phyloP scores from a whole-genome alignment of 2,329 filamentous ascomycete genomes.

The Epichloe elymi region DNA sequence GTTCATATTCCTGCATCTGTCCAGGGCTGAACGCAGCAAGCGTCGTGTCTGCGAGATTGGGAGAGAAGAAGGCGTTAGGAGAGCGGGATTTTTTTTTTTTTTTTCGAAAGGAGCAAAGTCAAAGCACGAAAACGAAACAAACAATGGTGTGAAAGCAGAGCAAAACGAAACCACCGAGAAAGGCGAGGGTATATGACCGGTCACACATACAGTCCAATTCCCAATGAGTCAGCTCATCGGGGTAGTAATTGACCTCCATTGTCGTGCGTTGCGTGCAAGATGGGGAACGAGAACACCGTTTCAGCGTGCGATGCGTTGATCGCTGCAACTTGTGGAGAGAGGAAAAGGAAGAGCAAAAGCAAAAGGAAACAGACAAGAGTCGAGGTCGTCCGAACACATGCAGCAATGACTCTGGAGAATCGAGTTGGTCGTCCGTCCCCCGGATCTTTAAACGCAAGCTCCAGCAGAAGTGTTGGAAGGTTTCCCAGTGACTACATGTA shows the following conservation, averaged over 20 bases:
- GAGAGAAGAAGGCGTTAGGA: not conserved
- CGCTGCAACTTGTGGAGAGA: no score
- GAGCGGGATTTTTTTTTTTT: no score
- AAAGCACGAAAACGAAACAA: not conserved
- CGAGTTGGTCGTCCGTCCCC: no score
- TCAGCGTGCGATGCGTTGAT: no score
- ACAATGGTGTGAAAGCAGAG: no score
- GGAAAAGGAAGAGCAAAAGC: no score
- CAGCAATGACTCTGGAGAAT: no score
- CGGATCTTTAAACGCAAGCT: no score
- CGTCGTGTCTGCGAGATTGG: not conserved
- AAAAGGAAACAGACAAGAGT: not conserved
- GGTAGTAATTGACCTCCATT: not conserved
- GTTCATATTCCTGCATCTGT: not conserved
- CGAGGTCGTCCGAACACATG: not conserved
- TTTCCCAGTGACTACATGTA: no score
- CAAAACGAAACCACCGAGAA: not conserved
- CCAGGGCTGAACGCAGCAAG: not conserved
- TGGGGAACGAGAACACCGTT: no score
- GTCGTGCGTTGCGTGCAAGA: not conserved
- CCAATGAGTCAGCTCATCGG: not conserved
- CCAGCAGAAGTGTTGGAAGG: no score
- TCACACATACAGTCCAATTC: not conserved
- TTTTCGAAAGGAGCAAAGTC: not conserved
- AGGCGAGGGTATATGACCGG: not conserved